These are phyloP conservation scores for Solioccasus polychromus DNA, from an alignment of 768 basidiomycete genomes.

Conservation along the genomic window DNA sequence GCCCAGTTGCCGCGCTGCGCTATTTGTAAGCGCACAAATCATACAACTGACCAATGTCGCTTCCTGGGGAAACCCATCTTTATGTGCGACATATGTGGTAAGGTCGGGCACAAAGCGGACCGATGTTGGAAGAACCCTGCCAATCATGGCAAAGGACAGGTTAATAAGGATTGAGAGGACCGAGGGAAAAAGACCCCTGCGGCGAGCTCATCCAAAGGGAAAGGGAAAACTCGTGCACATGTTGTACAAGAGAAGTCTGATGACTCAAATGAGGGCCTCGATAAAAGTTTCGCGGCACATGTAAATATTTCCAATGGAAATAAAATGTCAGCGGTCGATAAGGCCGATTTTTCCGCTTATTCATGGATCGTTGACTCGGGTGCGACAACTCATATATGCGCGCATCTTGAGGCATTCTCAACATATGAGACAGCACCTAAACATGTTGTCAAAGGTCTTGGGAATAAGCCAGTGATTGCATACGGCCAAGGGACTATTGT, in stretches of 20 bases:
- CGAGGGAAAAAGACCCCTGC: no score
- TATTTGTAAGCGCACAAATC: neutral
- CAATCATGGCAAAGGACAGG: neutral
- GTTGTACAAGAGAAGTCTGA: neutral
- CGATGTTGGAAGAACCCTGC: neutral
- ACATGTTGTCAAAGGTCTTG: neutral
- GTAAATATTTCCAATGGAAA: neutral
- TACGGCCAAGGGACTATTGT: neutral
- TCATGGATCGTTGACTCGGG: conserved; percentile 6
- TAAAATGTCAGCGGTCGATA: neutral
- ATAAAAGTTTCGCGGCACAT: neutral
- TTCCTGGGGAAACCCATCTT: neutral
- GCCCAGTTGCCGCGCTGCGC: no score
- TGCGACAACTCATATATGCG: neutral
- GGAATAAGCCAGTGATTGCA: neutral
- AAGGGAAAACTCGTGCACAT: neutral
- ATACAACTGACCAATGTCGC: neutral
- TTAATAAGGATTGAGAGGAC: neutral
- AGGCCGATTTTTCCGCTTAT: conserved; percentile 1
- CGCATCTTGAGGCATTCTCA: neutral
- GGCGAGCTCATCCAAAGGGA: neutral
- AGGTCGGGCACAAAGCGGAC: neutral
- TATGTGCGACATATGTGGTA: neutral
- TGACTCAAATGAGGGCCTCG: neutral
- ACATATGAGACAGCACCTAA: neutral